These are phyloP conservation scores for Cryptococcus sp. DNA, from an alignment of 1,284 basidiomycete species.

Conservation along the genomic window DNA sequence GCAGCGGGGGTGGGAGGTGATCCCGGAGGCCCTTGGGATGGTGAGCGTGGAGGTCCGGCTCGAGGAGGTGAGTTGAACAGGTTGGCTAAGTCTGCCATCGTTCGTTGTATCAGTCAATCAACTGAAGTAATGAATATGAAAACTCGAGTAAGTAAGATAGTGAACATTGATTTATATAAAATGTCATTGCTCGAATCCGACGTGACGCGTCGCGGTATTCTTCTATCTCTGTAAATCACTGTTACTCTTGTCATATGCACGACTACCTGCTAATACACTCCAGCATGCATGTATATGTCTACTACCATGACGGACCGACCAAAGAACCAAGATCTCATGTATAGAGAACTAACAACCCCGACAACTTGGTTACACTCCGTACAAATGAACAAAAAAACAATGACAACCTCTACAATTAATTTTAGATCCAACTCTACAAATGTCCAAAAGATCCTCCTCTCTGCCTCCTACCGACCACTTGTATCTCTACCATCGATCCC, in stretches of 20 bases:
- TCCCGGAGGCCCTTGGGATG: neutral
- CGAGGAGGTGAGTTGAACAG: conserved; percentile 40
- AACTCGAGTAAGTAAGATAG: neutral
- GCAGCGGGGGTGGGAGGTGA: conserved; percentile 4
- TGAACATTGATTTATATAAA: neutral
- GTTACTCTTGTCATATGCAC: no score
- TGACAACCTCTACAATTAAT: no score
- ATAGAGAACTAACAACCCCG: no score
- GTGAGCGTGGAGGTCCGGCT: conserved; percentile 10
- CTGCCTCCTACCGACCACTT: neutral
- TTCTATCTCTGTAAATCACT: no score
- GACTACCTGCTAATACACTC: no score
- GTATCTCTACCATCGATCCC: neutral
- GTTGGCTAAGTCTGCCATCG: conserved; percentile 21
- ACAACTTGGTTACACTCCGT: no score
- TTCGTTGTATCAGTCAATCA: no score
- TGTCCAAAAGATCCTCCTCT: neutral
- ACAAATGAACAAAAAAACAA: no score
- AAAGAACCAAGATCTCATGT: no score
- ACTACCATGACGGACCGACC: no score
- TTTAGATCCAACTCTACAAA: neutral
- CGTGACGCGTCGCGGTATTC: neutral
- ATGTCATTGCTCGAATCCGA: neutral
- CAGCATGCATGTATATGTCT: no score
- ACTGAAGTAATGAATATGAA: no score